Evolutionary conservation across 2,329 filamentous ascomycete genomes (phyloP), one percentile per base, ranked within the genome.

Genomic region (Fusarium siculi): DNA sequence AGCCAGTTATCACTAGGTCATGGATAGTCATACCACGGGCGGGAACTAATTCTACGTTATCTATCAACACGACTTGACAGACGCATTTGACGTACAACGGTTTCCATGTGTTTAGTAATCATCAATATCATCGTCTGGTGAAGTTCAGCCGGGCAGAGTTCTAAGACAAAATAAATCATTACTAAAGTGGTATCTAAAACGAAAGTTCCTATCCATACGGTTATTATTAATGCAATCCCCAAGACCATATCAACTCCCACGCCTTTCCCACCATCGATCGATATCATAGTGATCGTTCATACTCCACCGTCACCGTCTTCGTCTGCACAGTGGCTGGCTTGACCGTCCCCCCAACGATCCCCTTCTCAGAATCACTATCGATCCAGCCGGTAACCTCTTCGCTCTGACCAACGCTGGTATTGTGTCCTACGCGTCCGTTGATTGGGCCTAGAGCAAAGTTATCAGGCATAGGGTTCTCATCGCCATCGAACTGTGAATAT

Each of bases 251-350:
- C 42, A 37, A 47, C 36, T 32, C 23, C 36, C 18, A 30, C 7
- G 12, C 25, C 42, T 60, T 39, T 32, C 21, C 5, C 6, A 32
- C 25, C 40, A 8, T 64, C 50, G 43, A 32, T 37, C 50, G 44
- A 23, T 37, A 15, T 66, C 61, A 54, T 36, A 54, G 25, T 30
- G 50, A 37, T 11, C 42, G 40, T 12, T 66, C 68, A n/a, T 75
- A 76, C 54, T 77, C 68, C 9, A 77, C 73, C 4, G 71, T 76
- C 9, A 77, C 73, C 11, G 75, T 77, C 36, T 60, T 77, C 7
- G 71, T 76, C 56, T 77, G 75, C 23, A 77, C n/a, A 44, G 76
- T 77, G 4, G 73, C 66, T 23, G 61, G 75, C 8, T 58, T 74
- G 15, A 23, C 21, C 16, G 64, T 50, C 1, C 57, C 63, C 11